Evolutionary conservation across 2,329 filamentous ascomycete species (phyloP).

Genomic region (Alternaria dauci): DNA sequence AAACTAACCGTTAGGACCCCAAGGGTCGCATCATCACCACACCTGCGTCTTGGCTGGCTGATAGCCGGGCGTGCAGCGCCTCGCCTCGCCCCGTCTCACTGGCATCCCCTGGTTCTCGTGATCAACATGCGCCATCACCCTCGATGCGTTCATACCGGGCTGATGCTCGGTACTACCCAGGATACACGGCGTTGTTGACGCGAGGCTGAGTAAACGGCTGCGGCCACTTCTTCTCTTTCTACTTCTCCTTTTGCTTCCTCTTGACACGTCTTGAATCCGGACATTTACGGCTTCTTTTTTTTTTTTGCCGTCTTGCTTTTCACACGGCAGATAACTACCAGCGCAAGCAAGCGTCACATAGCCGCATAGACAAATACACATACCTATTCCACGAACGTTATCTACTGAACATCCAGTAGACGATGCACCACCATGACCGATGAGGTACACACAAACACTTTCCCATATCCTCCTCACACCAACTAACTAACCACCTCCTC

Average conservation of each 20-base stretch:
- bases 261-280: background rate
- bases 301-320: constrained; percentile 2
- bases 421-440: constrained; percentile 28
- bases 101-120: background rate
- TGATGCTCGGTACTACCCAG: constrained; percentile 4
- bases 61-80: background rate
- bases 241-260: too few relatives aligned
- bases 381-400: too few relatives aligned
- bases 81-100: background rate
- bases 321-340: background rate
- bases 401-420: background rate
- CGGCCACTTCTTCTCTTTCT: background rate
- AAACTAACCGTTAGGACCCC: background rate
- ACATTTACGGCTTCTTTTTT: constrained; percentile 2
- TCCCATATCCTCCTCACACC: background rate
- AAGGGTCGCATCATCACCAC: background rate
- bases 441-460: constrained; percentile 14
- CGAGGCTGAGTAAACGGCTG: constrained; percentile 23
- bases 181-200: constrained; percentile 14
- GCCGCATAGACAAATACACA: too few relatives aligned
- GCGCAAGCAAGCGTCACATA: too few relatives aligned
- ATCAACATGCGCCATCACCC: background rate
- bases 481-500: too few relatives aligned
- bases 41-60: background rate
- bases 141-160: background rate